Base-by-base conservation (phyloP, 2,329 filamentous ascomycete genomes). In the Endoconidiophora polonica region DNA sequence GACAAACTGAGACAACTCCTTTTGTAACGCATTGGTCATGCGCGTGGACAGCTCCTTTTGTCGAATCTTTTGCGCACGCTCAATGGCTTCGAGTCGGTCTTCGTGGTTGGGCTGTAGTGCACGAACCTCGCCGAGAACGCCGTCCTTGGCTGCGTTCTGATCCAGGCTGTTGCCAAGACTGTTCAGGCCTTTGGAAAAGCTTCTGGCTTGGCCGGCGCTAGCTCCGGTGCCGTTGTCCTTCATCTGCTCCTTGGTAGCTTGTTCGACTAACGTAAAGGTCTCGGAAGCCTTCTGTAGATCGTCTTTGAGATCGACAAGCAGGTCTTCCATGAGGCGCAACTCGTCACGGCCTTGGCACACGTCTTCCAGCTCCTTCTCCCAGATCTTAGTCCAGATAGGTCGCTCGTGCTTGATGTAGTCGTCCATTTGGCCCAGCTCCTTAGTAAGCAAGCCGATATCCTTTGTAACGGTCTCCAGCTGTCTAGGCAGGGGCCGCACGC, bases 351-450 rank as follows among this genome's bases (percentile, higher is more conserved):
- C 91, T 62, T 94, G 87, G 66, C 91, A 96, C 2, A 98, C 90
- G 48, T 90, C 81, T 64, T 96, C 86, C 43, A 98, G 71, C 64
- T 96, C 88, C 66, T 93, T 88, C 74, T 96, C 90, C 91, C 91
- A 98, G 56, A 96, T 94, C 76, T 95, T 95, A 49, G 87, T 95
- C 90, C 91, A 98, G 52, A 95, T 72, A 0, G 91, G 91, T 65
- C 94, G 94, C 73, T 98, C 91, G 44, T 78, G 77, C 58, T 80
- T 81, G 67, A 98, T 76, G 68, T 84, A 94, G 14, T 94, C 88
- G 61, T 94, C 85, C 74, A 98, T 82, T 67, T 85, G 88, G 73
- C 86, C 91, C 55, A 98, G 77, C 60, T 95, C 88, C 60, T 86
- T 81, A 45, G 80, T 83, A 29, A 91, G 79, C 50, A 72, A 67